Evolutionary conservation across 2,329 filamentous ascomycete genomes (phyloP).

Genomic region (Fusarium phyllophilum): DNA sequence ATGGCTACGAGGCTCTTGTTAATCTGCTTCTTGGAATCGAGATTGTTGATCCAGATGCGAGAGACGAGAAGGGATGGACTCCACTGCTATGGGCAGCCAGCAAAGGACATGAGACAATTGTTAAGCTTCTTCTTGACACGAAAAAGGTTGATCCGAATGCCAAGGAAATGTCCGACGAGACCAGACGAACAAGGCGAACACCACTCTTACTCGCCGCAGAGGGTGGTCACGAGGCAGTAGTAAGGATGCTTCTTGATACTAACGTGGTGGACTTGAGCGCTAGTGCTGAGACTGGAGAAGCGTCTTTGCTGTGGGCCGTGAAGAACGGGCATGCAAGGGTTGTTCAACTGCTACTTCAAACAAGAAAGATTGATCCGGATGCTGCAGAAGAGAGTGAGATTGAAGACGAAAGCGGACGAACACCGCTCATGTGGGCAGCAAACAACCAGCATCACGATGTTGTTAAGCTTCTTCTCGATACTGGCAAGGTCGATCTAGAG

Average conservation of each 20-base stretch:
- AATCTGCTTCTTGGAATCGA: neutral
- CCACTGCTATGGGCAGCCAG: neutral
- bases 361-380: neutral
- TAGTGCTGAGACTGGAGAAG: neutral
- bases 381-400: neutral
- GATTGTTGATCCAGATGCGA: neutral
- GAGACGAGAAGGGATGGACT: neutral
- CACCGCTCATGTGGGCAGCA: neutral
- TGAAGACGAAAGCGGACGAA: neutral
- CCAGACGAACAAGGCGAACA: neutral
- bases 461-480: neutral
- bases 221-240: neutral
- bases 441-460: neutral
- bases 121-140: neutral
- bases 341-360: neutral
- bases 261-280: neutral
- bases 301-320: neutral
- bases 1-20: neutral
- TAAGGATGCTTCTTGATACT: neutral
- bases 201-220: neutral
- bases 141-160: neutral
- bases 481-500: neutral
- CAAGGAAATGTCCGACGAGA: neutral
- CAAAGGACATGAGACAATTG: neutral
- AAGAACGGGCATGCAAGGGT: neutral